These are phyloP conservation scores for Halocafeteria seosinensis DNA, from an alignment of 108 stramenopile genomes.

Conservation along the genomic window DNA sequence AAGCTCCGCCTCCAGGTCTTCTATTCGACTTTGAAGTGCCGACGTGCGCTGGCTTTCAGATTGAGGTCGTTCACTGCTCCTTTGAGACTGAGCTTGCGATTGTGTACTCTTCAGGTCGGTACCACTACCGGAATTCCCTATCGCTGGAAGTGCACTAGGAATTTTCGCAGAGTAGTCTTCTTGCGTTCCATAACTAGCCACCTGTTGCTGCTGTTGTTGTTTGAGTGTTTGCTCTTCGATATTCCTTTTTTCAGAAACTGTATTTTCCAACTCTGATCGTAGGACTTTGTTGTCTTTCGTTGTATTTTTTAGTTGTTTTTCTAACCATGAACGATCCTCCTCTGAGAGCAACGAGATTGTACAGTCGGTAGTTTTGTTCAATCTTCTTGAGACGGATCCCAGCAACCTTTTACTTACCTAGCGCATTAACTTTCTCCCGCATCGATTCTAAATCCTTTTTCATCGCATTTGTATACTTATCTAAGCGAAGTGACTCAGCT, in stretches of 20 bases:
- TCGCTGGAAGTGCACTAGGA: background rate
- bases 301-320: slow-evolving; percentile 33
- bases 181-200: background rate
- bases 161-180: background rate
- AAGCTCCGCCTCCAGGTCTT: slow-evolving; percentile 3
- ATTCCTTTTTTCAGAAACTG: too few species aligned
- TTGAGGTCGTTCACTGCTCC: too few species aligned
- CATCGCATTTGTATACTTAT: slow-evolving; percentile 24
- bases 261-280: slow-evolving; percentile 15
- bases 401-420: too few species aligned
- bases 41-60: background rate
- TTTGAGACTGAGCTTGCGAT: background rate
- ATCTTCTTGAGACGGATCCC: slow-evolving; percentile 8
- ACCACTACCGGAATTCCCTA: background rate
- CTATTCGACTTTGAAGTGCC: background rate
- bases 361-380: background rate
- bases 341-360: too few species aligned
- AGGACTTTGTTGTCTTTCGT: slow-evolving; percentile 35
- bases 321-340: slow-evolving; percentile 31
- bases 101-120: background rate
- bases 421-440: slow-evolving; percentile 22
- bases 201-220: background rate
- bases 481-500: slow-evolving; percentile 29
- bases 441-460: slow-evolving; percentile 25
- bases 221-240: background rate